phyloP scores from a whole-genome alignment of 306 rosid genomes.

The Gynostemma pentaphyllum region DNA sequence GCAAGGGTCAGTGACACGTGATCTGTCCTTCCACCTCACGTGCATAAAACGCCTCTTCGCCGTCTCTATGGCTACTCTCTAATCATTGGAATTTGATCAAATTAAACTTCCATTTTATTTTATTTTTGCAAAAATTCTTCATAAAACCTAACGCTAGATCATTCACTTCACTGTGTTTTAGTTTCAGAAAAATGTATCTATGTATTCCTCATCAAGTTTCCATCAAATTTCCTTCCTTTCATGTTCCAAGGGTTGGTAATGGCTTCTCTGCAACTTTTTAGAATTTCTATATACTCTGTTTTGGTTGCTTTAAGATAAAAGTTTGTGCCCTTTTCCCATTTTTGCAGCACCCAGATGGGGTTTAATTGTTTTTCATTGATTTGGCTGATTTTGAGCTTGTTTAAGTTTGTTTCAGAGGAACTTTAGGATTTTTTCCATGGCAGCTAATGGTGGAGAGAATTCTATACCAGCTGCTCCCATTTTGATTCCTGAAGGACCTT shows the following conservation, averaged over 20 bases:
- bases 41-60: background rate
- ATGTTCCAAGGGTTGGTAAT: constrained; percentile 22
- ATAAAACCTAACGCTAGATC: background rate
- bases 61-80: background rate
- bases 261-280: background rate
- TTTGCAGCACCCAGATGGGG: background rate
- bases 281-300: background rate
- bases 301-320: background rate
- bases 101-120: background rate
- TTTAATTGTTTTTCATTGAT: background rate
- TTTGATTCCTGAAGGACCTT: constrained; percentile 77
- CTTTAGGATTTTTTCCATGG: constrained; percentile 22
- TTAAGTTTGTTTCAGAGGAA: constrained; percentile 12
- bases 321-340: background rate
- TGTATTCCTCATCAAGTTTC: constrained; percentile 26
- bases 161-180: background rate
- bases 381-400: constrained; percentile 12
- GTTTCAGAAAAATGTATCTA: constrained; percentile 20
- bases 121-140: background rate
- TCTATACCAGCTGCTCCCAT: constrained; percentile 74
- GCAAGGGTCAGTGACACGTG: no score
- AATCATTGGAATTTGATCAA: background rate
- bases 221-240: constrained; percentile 17
- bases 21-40: background rate
- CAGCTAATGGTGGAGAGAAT: constrained; percentile 24